These are phyloP conservation scores for Phytophthora colocasiae DNA, from an alignment of 352 stramenopile genomes.

Conservation along the genomic window DNA sequence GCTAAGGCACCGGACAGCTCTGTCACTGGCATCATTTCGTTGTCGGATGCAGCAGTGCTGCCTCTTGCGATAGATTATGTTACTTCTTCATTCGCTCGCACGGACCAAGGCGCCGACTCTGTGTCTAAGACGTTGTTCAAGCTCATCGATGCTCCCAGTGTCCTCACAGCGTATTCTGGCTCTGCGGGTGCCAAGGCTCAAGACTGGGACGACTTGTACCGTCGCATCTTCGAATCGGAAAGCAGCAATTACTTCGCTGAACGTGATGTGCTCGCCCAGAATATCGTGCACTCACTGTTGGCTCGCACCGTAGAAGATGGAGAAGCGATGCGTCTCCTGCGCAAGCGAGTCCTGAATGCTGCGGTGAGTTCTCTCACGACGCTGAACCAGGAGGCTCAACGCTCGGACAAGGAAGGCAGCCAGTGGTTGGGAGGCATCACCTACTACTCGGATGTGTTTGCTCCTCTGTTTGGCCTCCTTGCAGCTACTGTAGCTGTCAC, in stretches of 20 bases:
- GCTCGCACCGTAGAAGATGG: constrained; percentile 23
- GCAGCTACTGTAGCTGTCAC: constrained; percentile 49
- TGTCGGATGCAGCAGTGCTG: constrained; percentile 69
- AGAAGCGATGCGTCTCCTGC: constrained; percentile 29
- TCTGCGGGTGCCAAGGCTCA: constrained; percentile 44
- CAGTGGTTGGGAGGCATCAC: constrained; percentile 72
- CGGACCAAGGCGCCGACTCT: constrained; percentile 29
- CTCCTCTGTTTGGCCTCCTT: constrained; percentile 57
- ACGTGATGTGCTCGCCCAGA: constrained; percentile 65
- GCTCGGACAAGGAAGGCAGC: constrained; percentile 12
- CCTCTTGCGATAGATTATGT: constrained; percentile 61
- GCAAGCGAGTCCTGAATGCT: constrained; percentile 41
- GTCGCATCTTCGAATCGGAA: constrained; percentile 82
- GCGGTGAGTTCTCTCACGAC: constrained; percentile 28
- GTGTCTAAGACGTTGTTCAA: constrained; percentile 45
- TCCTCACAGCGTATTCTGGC: constrained; percentile 55
- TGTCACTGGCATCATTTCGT: constrained; percentile 1
- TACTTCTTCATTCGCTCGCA: constrained; percentile 42
- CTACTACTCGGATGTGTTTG: constrained; percentile 74
- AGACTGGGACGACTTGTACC: constrained; percentile 65
- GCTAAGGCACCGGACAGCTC: neutral
- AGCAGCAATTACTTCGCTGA: constrained; percentile 85
- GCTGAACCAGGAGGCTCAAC: constrained; percentile 41
- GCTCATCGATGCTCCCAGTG: constrained; percentile 45
- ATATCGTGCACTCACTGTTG: constrained; percentile 54